A percentile compares a stretch with the other conserved stretches of the same genome.
phyloP scores from a whole-genome alignment of 31 red algal genomes.

The Porphyra umbilicalis region DNA sequence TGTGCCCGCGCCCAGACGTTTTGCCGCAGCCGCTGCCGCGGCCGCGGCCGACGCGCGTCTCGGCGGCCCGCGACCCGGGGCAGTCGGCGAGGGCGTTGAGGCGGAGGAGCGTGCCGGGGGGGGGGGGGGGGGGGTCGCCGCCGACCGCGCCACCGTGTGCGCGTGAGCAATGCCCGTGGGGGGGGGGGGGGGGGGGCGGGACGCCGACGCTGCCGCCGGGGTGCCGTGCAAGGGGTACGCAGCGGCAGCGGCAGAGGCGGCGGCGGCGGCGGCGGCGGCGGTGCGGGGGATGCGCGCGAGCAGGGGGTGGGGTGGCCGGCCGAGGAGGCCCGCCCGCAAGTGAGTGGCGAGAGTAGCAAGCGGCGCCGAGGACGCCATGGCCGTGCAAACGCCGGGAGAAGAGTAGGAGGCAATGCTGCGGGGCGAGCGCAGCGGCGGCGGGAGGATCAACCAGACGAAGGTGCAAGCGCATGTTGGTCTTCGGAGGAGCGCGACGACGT shows the following conservation, averaged over 20 bases:
- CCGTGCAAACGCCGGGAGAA: too few species aligned
- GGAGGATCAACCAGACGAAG: too few species aligned
- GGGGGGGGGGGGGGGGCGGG: not conserved
- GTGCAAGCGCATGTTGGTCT: too few species aligned
- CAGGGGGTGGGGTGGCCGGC: not conserved
- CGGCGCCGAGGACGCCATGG: not conserved
- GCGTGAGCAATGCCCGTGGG: not conserved
- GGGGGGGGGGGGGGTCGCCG: not conserved
- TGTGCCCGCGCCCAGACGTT: conserved; percentile 85
- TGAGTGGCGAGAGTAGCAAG: not conserved
- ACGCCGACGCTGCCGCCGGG: not conserved
- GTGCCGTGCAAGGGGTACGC: too few species aligned
- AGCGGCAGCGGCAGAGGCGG: not conserved
- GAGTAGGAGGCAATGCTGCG: too few species aligned
- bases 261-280: not conserved
- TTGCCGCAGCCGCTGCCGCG: conserved; percentile 84
- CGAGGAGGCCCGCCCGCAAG: not conserved
- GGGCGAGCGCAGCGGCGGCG: too few species aligned
- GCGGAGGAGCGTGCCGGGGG: not conserved
- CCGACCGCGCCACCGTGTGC: not conserved
- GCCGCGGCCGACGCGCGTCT: conserved; percentile 83
- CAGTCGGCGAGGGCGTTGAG: conserved; percentile 49
- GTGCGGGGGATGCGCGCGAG: not conserved
- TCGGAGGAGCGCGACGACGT: too few species aligned
- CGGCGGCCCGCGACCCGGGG: conserved; percentile 45